A percentile compares a stretch with the other conserved stretches of the same genome.
Evolutionary conservation across 1,284 basidiomycete genomes (phyloP).

Genomic region (Cutaneotrichosporon cyanovorans): DNA sequence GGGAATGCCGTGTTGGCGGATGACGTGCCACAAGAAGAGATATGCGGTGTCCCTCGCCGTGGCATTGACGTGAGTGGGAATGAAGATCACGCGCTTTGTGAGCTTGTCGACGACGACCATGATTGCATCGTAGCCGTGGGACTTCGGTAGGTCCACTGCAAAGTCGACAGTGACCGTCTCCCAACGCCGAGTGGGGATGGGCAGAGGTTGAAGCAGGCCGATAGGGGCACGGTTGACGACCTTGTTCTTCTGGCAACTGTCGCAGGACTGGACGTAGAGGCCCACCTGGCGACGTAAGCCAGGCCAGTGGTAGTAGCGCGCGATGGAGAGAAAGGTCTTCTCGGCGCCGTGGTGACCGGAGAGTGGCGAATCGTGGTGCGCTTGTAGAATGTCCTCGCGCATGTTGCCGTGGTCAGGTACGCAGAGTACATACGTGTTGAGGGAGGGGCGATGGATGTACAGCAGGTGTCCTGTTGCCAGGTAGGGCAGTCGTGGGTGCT

Average conservation of each 20-base stretch:
- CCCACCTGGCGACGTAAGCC: neutral
- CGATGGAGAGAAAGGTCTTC: neutral
- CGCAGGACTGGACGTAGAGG: neutral
- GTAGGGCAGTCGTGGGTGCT: too few species aligned
- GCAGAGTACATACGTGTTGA: too few species aligned
- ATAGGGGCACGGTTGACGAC: neutral
- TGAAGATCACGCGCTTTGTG: slow-evolving; percentile 48
- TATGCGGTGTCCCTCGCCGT: too few species aligned
- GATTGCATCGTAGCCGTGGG: slow-evolving; percentile 43
- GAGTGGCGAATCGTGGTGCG: too few species aligned
- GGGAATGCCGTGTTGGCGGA: neutral
- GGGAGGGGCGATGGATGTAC: too few species aligned
- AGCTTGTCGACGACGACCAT: slow-evolving; percentile 47
- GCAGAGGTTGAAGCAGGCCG: slow-evolving; percentile 39
- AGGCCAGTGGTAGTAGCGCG: neutral
- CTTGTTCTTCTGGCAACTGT: neutral
- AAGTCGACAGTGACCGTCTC: slow-evolving; percentile 48
- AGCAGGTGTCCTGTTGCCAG: too few species aligned
- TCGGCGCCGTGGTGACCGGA: neutral
- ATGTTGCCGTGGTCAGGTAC: too few species aligned
- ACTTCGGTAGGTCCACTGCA: slow-evolving; percentile 47
- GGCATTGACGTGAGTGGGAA: slow-evolving; percentile 19
- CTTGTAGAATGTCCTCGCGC: too few species aligned
- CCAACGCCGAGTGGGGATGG: slow-evolving; percentile 31
- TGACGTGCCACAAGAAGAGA: too few species aligned